These are phyloP conservation scores for Trypethelium eluteriae DNA, from an alignment of 495 filamentous ascomycete genomes.

Conservation along the genomic window DNA sequence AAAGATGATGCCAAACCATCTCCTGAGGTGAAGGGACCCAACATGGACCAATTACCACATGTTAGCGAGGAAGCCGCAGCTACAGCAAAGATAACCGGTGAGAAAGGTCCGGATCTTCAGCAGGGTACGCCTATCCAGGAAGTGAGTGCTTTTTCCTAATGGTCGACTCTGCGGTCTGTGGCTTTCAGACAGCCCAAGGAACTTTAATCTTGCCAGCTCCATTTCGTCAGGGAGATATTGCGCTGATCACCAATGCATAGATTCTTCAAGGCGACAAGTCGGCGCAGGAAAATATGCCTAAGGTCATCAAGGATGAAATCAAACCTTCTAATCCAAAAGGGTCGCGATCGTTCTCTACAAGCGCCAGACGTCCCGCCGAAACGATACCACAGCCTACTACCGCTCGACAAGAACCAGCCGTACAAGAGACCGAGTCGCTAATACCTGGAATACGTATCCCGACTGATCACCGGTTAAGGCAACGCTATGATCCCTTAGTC, in stretches of 20 bases:
- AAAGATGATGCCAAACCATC: slow-evolving; percentile 3
- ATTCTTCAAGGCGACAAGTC: slow-evolving; percentile 58
- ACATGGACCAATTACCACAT: slow-evolving; percentile 49
- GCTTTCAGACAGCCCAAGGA: too few species aligned
- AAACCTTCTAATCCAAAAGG: slow-evolving; percentile 38
- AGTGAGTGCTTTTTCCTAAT: slow-evolving; percentile 35
- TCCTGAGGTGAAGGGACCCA: slow-evolving; percentile 40
- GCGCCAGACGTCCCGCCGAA: slow-evolving; percentile 34
- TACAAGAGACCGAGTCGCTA: slow-evolving; percentile 62
- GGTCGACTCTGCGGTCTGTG: too few species aligned
- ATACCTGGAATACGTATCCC: slow-evolving; percentile 59
- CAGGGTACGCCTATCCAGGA: slow-evolving; percentile 61
- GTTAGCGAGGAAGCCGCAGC: slow-evolving; percentile 60
- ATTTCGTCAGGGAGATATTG: neutral
- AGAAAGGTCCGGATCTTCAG: slow-evolving; percentile 49
- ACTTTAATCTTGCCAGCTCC: too few species aligned
- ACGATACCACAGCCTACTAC: slow-evolving; percentile 5
- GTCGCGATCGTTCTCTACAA: slow-evolving; percentile 54
- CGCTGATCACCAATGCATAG: slow-evolving; percentile 35
- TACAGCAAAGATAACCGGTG: slow-evolving; percentile 48
- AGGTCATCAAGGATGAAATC: slow-evolving; percentile 57
- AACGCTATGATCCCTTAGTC: slow-evolving; percentile 74
- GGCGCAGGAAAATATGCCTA: slow-evolving; percentile 55
- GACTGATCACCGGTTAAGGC: slow-evolving; percentile 54
- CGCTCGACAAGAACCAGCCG: slow-evolving; percentile 16